Conservation (phyloP, 345 rosid genomes). For the Fremontodendron californicum region DNA sequence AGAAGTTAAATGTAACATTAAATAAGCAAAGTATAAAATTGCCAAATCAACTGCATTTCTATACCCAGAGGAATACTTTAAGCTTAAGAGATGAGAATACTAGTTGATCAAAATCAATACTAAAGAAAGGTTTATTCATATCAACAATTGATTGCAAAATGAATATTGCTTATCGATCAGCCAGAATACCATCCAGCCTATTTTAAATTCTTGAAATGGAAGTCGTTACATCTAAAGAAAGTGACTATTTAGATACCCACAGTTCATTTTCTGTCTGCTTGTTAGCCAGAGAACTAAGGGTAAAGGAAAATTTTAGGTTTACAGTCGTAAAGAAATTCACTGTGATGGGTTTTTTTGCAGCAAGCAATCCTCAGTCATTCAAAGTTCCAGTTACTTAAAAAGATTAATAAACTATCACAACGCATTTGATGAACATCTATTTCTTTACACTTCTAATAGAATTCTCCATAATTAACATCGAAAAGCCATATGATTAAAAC, state of each 20-base stretch:
- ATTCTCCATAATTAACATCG: background rate
- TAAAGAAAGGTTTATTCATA: background rate
- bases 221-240: background rate
- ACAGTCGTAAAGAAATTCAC: background rate
- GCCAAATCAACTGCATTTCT: background rate
- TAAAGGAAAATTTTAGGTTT: background rate
- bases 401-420: background rate
- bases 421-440: background rate
- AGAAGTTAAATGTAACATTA: background rate
- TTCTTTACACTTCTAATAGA: background rate
- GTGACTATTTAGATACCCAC: background rate
- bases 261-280: background rate
- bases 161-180: background rate
- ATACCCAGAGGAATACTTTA: background rate
- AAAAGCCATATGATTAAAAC: background rate
- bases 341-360: background rate
- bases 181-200: background rate
- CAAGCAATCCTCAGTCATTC: background rate
- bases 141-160: background rate
- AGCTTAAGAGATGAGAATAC: background rate
- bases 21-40: background rate
- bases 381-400: background rate
- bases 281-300: background rate
- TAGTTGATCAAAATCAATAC: background rate
- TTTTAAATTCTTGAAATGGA: background rate